A percentile compares a stretch with the other conserved stretches of the same genome.
Conservation (phyloP, 257 asterid genomes). For the Penstemon davidsonii region DNA sequence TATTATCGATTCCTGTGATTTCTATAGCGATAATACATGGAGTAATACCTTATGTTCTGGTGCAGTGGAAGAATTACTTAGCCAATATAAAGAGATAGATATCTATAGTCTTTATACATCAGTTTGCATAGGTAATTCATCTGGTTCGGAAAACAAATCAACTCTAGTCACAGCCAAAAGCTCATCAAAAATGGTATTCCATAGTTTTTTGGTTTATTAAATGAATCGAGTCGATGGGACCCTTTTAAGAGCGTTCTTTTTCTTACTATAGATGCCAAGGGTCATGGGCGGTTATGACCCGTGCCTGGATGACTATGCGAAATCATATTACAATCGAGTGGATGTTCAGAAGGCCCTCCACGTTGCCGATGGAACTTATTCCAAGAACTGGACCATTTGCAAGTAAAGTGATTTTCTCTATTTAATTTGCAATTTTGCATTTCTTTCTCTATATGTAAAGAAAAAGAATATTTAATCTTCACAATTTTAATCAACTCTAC, state of each 20-base stretch:
- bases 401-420: slow-evolving; percentile 46
- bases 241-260: background rate
- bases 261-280: slow-evolving; percentile 59
- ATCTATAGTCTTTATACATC: slow-evolving; percentile 86
- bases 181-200: slow-evolving; percentile 55
- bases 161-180: slow-evolving; percentile 37
- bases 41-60: slow-evolving; percentile 44
- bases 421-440: background rate
- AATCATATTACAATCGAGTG: slow-evolving; percentile 58
- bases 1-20: slow-evolving; percentile 60
- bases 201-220: background rate
- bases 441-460: background rate
- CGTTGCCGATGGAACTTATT: slow-evolving; percentile 50
- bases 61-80: slow-evolving; percentile 60
- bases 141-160: slow-evolving; percentile 31
- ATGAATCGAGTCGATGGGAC: background rate
- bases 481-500: background rate
- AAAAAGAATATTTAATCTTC: background rate
- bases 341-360: slow-evolving; percentile 90
- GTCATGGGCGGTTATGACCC: slow-evolving; percentile 85
- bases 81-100: slow-evolving; percentile 78
- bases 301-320: slow-evolving; percentile 79
- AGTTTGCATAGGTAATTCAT: slow-evolving; percentile 48
- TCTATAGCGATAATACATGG: slow-evolving; percentile 62
- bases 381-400: slow-evolving; percentile 81